Percentiles rank a stretch among this genome's conserved stretches.
Evolutionary conservation across 306 rosid species (phyloP).

Genomic region (Fagus sylvatica): DNA sequence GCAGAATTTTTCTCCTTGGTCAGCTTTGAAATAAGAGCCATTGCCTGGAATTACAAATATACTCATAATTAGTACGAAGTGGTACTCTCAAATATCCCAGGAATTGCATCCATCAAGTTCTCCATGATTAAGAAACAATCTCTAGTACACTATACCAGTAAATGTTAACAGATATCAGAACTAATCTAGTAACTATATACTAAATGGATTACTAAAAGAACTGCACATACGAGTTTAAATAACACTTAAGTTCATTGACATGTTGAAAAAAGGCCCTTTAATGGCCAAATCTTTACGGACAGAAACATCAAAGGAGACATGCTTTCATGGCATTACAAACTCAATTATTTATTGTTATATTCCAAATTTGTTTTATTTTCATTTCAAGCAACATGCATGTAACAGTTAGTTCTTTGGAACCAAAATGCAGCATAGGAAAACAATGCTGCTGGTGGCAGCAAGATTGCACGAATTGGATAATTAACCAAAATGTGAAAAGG

Average conservation of each 20-base stretch:
- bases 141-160: constrained; percentile 6
- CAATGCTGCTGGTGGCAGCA: neutral
- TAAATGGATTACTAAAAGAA: neutral
- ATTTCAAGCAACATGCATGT: neutral
- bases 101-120: constrained; percentile 15
- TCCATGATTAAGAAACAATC: neutral
- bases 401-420: neutral
- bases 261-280: neutral
- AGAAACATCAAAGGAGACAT: neutral
- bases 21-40: constrained; percentile 49
- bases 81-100: neutral
- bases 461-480: neutral
- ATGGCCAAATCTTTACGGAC: neutral
- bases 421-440: neutral
- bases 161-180: neutral
- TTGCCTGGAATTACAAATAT: constrained; percentile 50
- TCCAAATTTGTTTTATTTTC: neutral
- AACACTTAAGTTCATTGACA: neutral
- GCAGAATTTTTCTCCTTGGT: constrained; percentile 68
- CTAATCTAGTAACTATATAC: neutral
- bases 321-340: neutral
- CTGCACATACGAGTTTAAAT: neutral
- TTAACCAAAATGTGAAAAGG: neutral
- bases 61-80: constrained; percentile 3
- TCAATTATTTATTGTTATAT: neutral